Conservation (phyloP, 2,329 filamentous ascomycete species). For the Pseudogymnoascus destructans region DNA sequence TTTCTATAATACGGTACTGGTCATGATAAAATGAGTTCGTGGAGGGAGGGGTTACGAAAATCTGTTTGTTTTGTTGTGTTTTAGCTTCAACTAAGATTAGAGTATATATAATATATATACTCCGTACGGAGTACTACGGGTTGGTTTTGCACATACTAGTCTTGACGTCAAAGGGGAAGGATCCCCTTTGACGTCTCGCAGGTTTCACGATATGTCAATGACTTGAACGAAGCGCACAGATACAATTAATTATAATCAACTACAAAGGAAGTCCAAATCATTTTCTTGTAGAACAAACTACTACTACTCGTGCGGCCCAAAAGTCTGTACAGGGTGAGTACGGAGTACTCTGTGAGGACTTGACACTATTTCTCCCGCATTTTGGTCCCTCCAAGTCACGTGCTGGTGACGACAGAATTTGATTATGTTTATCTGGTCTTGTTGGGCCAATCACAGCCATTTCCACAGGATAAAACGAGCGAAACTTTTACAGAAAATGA, state of each 20-base stretch:
- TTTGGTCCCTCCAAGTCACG: background rate
- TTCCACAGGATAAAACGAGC: constrained; percentile 6
- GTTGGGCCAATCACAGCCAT: background rate
- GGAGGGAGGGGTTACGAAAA: background rate
- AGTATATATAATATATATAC: too few relatives aligned
- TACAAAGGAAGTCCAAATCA: background rate
- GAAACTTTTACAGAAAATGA: constrained; percentile 9
- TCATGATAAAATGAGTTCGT: background rate
- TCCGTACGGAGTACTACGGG: too few relatives aligned
- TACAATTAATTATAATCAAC: background rate
- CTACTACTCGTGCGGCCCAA: too few relatives aligned
- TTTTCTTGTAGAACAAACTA: background rate
- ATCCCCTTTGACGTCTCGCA: background rate
- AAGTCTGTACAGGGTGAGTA: too few relatives aligned
- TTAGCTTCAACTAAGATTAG: background rate
- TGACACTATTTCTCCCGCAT: background rate
- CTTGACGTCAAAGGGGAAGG: too few relatives aligned
- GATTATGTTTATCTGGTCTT: constrained; percentile 1
- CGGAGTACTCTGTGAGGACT: background rate
- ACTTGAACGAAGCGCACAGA: background rate
- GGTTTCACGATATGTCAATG: background rate
- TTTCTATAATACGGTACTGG: background rate
- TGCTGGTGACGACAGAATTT: background rate
- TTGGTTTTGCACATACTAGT: background rate
- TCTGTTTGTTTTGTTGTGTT: background rate